A percentile compares a stretch with the other conserved stretches of the same genome.
Evolutionary conservation across 257 asterid species (phyloP).

Genomic region (Sherardia arvensis): DNA sequence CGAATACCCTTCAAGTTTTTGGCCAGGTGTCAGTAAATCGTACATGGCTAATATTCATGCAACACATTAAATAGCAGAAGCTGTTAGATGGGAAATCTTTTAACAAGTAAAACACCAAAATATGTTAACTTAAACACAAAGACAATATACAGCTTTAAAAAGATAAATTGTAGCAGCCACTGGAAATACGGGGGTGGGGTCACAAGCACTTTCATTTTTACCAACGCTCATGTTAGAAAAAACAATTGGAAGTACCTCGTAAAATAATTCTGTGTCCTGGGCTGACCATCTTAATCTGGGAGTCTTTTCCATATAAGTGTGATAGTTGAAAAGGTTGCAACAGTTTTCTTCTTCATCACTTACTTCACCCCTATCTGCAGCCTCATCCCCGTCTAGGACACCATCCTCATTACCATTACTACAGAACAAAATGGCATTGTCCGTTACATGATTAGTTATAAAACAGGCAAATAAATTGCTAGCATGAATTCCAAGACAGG

Average conservation of each 20-base stretch:
- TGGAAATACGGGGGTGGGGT: neutral
- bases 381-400: conserved; percentile 34
- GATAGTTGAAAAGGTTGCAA: conserved; percentile 54
- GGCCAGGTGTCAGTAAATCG: neutral
- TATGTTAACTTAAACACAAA: neutral
- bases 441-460: conserved; percentile 9
- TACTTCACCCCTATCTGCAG: conserved; percentile 24
- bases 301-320: conserved; percentile 64
- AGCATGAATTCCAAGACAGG: neutral
- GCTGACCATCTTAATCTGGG: conserved; percentile 68
- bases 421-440: conserved; percentile 20
- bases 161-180: neutral
- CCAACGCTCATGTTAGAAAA: neutral
- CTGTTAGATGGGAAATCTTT: neutral
- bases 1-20: conserved; percentile 44
- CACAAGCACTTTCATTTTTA: neutral
- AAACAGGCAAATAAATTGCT: neutral
- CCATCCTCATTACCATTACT: conserved; percentile 35
- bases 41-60: neutral
- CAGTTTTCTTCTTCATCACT: conserved; percentile 32
- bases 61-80: neutral
- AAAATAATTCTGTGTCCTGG: conserved; percentile 81
- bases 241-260: conserved; percentile 43
- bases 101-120: neutral
- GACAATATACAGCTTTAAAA: neutral